Base-by-base conservation (phyloP, 139 green algal genomes). In the Tetradesmus lagerheimii region DNA sequence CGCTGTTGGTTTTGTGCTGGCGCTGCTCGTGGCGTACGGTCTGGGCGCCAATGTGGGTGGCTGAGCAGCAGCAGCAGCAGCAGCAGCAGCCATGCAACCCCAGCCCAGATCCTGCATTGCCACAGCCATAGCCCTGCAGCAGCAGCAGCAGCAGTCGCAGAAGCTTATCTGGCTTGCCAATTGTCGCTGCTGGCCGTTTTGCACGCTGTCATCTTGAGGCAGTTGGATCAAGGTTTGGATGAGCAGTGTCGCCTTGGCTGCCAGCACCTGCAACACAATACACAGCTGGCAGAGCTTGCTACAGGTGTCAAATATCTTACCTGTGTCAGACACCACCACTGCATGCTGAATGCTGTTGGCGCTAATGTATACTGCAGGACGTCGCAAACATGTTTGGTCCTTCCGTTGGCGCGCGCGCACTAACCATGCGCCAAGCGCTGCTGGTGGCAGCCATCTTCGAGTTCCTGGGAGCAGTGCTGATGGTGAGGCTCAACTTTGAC, bases 361-460 rank as follows among this genome's bases (percentile, higher is more conserved):
- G n/a, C n/a, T 16, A 41, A 5, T 83, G 67, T 53, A 47, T 5
- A n/a, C 20, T 67, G 89, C 91, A 94, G 45, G 91, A 94, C 47
- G 85, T 94, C 20, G 92, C 90, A 34, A 94, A 94, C 80, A 88
- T 89, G 34, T 94, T 94, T 71, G 90, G 79, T 20, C 86, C 92
- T 4, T 94, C 92, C 0, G 90, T 94, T 16, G 92, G 92, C 1
- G 71, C 90, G 39, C 88, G 89, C 41, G 87, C 92, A 53, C 43
- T 94, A 2, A 93, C 92, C 45, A 81, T 94, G 43, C 64, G 57
- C 45, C 87, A 92, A 50, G 92, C 92, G 20, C 4, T 94, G 38
- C 18, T 92, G 75, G 92, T 93, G 34, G 92, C 90, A 20, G 77
- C 43, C 27, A 86, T 94, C 25, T 94, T 93, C 82, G 93, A 95